phyloP scores from a whole-genome alignment of 768 basidiomycete species.

The Holtermannia corniformis region DNA sequence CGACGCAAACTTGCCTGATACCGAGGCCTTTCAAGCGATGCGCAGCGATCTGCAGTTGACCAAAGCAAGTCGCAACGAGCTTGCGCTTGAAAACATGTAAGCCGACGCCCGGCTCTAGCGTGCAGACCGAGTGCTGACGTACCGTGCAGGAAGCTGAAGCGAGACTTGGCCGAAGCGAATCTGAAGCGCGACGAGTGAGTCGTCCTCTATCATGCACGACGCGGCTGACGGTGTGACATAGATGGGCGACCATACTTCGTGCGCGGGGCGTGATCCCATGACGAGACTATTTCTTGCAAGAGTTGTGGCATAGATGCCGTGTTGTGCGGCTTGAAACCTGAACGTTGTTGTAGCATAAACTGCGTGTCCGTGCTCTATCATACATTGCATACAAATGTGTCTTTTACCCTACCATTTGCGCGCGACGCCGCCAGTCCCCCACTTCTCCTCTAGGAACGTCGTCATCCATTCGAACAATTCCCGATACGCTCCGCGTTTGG shows the following conservation, averaged over 20 bases:
- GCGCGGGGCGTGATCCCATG: conserved; percentile 47
- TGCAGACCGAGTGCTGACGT: conserved; percentile 4
- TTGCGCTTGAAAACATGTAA: conserved; percentile 73
- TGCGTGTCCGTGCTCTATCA: neutral
- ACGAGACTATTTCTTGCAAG: conserved; percentile 4
- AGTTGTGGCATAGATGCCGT: too few species aligned
- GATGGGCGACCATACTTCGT: conserved; percentile 59
- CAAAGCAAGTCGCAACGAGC: conserved; percentile 65
- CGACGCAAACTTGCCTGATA: conserved; percentile 67
- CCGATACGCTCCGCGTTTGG: conserved; percentile 61
- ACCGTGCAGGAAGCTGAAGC: conserved; percentile 51
- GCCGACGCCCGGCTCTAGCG: conserved; percentile 39
- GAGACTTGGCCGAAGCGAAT: conserved; percentile 60
- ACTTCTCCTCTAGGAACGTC: conserved; percentile 75
- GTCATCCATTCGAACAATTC: conserved; percentile 85
- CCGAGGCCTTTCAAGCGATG: conserved; percentile 75
- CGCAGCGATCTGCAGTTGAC: conserved; percentile 60
- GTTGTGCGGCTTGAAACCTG: too few species aligned
- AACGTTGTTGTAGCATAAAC: neutral
- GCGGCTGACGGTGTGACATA: conserved; percentile 33
- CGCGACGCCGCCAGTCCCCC: conserved; percentile 50
- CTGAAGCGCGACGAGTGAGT: conserved; percentile 67
- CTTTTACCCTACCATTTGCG: neutral
- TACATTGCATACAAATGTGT: neutral
- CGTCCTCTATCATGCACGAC: neutral